Evolutionary conservation across 805 yeast species (phyloP), one percentile per base, ranked within the genome.

Genomic region (Yarrowia keelungensis): DNA sequence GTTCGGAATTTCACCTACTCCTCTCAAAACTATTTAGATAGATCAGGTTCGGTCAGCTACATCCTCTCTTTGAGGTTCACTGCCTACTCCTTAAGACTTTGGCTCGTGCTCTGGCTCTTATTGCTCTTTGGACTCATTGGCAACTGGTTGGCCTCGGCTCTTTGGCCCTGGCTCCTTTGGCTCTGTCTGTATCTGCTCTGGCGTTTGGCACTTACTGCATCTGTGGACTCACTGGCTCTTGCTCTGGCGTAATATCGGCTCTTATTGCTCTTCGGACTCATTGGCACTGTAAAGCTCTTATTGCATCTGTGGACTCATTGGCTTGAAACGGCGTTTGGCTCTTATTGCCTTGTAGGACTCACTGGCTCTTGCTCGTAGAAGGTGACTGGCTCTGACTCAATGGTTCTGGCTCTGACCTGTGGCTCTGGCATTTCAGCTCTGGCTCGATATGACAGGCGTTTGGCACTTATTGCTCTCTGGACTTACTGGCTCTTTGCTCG

Each of bases 1-100:
- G 56, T 50, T 50, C 56, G 56, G 42, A 35, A 35, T 50, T 50
- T 50, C 56, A 50, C 56, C 56, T 50, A 50, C 56, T 50, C 56
- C 56, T 50, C 56, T n/a, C n/a, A 49, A 43, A 22, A 50, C 56
- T 26, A 26, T 26, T 26, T 50, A 50, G 9, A n/a, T 50, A 49
- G 26, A 49, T 26, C 50, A 46, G 56, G 56, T 50, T 50, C 56
- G 56, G 56, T 50, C 56, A 50, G 56, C 15, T 16, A 35, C 39
- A n/a, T 50, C 56, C 56, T 50, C 56, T 15, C 8, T 14, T 7
- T 10, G 56, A 50, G 56, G 56, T 50, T 50, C 56, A 16, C 39
- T 36, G 39, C 56, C 56, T 50, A 50, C 56, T 50, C 56, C 56
- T 50, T 15, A 22, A 50, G 32, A 26, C 32, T 26, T 1, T 26